phyloP scores from a whole-genome alignment of 495 filamentous ascomycete genomes.

The Neurospora sp. region DNA sequence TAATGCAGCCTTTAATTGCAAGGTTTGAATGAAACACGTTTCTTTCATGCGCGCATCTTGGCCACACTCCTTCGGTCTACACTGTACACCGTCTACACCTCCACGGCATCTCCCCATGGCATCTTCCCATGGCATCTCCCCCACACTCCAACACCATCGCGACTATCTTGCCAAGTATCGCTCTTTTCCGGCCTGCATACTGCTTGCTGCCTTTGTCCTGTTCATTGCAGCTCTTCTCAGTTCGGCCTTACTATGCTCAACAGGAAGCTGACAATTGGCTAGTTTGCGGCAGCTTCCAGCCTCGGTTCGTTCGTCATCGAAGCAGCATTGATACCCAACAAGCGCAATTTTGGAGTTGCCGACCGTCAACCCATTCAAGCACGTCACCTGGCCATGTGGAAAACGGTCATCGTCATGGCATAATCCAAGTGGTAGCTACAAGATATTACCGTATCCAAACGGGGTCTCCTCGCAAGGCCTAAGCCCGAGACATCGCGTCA shows the following conservation, averaged over 20 bases:
- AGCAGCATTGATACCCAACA: constrained; percentile 28
- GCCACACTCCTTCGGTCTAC: constrained; percentile 17
- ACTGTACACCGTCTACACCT: constrained; percentile 17
- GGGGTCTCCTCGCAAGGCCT: neutral
- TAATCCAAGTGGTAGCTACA: neutral
- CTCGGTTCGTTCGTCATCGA: neutral
- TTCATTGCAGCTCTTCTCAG: neutral
- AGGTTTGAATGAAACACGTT: constrained; percentile 37
- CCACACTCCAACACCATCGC: constrained; percentile 2
- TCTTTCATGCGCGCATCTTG: constrained; percentile 34
- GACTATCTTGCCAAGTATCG: constrained; percentile 15
- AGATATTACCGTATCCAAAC: neutral
- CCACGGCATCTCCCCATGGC: constrained; percentile 8
- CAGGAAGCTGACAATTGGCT: constrained; percentile 3
- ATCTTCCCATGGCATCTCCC: constrained; percentile 1
- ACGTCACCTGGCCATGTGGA: constrained; percentile 5
- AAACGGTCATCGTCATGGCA: neutral
- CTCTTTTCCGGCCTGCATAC: neutral
- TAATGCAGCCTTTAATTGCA: constrained; percentile 42
- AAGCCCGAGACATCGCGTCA: neutral
- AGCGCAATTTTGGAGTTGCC: constrained; percentile 36
- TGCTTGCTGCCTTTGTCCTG: constrained; percentile 2
- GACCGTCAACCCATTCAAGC: constrained; percentile 16
- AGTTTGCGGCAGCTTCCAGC: neutral
- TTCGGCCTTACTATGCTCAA: neutral